phyloP scores from a whole-genome alignment of 2,329 filamentous ascomycete species.

The Penicillium crustosum region DNA sequence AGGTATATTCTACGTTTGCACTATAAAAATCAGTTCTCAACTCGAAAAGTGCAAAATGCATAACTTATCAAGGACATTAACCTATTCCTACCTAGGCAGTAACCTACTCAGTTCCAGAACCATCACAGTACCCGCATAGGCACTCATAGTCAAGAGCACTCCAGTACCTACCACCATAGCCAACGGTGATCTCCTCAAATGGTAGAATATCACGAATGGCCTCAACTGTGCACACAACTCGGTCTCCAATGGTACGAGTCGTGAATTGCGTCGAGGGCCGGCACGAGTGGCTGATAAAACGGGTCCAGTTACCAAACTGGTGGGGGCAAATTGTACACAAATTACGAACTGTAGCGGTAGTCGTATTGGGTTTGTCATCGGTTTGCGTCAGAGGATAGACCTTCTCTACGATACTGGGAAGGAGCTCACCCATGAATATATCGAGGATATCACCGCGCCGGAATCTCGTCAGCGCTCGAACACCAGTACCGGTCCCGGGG shows the following conservation, averaged over 20 bases:
- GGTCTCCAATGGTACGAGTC: slow-evolving; percentile 21
- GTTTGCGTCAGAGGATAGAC: slow-evolving; percentile 22
- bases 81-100: not conserved
- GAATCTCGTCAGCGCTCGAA: slow-evolving; percentile 31
- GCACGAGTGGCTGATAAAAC: slow-evolving; percentile 41
- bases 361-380: not conserved
- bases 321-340: slow-evolving; percentile 19
- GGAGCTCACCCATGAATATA: slow-evolving; percentile 29
- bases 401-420: slow-evolving; percentile 8
- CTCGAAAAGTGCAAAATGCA: not conserved
- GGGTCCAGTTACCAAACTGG: slow-evolving; percentile 35
- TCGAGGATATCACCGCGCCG: slow-evolving; percentile 25
- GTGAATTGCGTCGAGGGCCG: slow-evolving; percentile 25
- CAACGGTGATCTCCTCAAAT: slow-evolving; percentile 37
- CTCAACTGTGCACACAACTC: slow-evolving; percentile 21
- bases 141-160: not conserved
- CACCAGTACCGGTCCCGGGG: slow-evolving; percentile 30
- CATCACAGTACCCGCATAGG: not conserved
- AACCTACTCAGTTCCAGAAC: not conserved
- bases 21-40: not conserved
- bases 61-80: not conserved
- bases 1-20: not conserved
- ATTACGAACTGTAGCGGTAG: too few species aligned
- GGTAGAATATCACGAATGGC: slow-evolving; percentile 28
- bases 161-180: slow-evolving; percentile 37